Evolutionary conservation across 306 rosid genomes (phyloP).

Genomic region (Senna tora): DNA sequence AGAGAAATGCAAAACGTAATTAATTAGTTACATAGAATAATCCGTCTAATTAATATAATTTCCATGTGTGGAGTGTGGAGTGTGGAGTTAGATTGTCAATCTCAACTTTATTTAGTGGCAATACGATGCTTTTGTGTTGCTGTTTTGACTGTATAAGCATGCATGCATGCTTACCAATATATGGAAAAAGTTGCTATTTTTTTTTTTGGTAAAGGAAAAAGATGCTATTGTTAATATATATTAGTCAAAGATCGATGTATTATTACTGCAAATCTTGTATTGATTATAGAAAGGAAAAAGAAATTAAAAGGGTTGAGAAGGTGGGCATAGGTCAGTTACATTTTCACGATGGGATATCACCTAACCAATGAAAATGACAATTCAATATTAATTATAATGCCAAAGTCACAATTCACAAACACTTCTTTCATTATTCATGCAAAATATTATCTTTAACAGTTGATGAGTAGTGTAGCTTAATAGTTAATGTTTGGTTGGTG

Average conservation of each 20-base stretch:
- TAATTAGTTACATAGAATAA: too few relatives aligned
- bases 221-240: background rate
- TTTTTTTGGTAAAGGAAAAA: background rate
- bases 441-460: background rate
- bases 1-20: background rate
- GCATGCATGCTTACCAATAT: constrained; percentile 2
- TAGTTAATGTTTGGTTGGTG: background rate
- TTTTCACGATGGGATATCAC: constrained; percentile 5
- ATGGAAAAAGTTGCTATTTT: background rate
- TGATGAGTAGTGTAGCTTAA: background rate
- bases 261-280: constrained; percentile 1
- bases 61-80: background rate
- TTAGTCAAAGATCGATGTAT: constrained; percentile 21
- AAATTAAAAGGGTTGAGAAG: background rate
- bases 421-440: background rate
- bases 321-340: constrained; percentile 8
- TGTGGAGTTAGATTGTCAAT: constrained; percentile 14
- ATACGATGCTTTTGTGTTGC: background rate
- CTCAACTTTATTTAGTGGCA: constrained; percentile 14
- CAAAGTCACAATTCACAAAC: background rate
- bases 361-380: constrained; percentile 6
- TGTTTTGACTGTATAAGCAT: background rate
- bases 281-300: background rate
- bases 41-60: background rate
- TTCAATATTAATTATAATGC: background rate